Conservation (phyloP, 2,329 filamentous ascomycete genomes). For the Diaporthe longicolla region DNA sequence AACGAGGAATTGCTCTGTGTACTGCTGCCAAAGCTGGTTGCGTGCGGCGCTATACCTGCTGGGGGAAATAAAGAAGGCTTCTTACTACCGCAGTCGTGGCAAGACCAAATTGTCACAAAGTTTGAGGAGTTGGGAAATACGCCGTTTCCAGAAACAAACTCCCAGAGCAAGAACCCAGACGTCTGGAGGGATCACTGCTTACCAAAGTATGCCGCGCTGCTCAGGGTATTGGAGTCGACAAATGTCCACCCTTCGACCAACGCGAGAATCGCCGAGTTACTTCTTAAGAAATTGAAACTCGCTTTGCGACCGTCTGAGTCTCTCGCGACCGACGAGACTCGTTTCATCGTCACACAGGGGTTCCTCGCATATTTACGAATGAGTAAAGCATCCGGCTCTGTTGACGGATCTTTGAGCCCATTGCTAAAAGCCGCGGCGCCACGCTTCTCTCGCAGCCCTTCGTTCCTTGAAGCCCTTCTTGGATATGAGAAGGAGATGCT, state of each 20-base stretch:
- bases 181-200: constrained; percentile 75
- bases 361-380: constrained; percentile 81
- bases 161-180: constrained; percentile 73
- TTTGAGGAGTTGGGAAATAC: constrained; percentile 76
- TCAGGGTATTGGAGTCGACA: constrained; percentile 73
- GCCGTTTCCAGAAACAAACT: constrained; percentile 74
- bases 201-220: constrained; percentile 76
- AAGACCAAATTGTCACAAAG: constrained; percentile 78
- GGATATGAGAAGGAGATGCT: constrained; percentile 63
- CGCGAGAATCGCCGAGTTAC: constrained; percentile 74
- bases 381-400: constrained; percentile 68
- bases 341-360: constrained; percentile 81
- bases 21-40: constrained; percentile 75
- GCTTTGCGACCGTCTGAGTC: constrained; percentile 73
- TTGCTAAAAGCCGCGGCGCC: constrained; percentile 76
- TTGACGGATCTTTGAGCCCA: constrained; percentile 74
- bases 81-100: constrained; percentile 76
- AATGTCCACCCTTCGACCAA: constrained; percentile 76
- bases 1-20: constrained; percentile 80
- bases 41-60: constrained; percentile 67
- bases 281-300: constrained; percentile 76
- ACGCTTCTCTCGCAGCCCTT: constrained; percentile 74
- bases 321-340: constrained; percentile 73
- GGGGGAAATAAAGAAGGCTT: constrained; percentile 67
- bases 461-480: constrained; percentile 76